Evolutionary conservation across 768 basidiomycete genomes (phyloP).

Genomic region (Hericium coralloides): DNA sequence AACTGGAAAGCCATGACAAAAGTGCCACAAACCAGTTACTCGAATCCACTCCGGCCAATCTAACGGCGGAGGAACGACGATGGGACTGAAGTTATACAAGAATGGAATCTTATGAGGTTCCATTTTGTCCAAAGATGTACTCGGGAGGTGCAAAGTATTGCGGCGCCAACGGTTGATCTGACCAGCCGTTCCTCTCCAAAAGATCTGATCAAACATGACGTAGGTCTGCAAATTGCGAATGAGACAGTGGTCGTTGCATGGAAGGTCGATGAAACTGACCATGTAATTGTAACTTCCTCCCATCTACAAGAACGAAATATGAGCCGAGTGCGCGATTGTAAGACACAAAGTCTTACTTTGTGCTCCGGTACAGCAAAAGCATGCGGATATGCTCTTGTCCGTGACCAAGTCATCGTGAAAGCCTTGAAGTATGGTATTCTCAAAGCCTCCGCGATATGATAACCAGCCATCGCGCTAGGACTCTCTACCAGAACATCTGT

Average conservation of each 20-base stretch:
- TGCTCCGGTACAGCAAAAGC: conserved; percentile 96
- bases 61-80: conserved; percentile 83
- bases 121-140: conserved; percentile 90
- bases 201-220: conserved; percentile 96
- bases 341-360: conserved; percentile 43
- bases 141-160: conserved; percentile 60
- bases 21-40: conserved; percentile 54
- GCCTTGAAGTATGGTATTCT: conserved; percentile 90
- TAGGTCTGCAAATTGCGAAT: conserved; percentile 49
- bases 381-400: conserved; percentile 94
- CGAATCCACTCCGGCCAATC: conserved; percentile 99
- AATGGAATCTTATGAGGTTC: conserved; percentile 98
- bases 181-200: conserved; percentile 91
- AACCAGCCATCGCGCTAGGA: conserved; percentile 95
- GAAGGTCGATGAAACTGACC: conserved; percentile 35
- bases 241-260: background rate
- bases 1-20: background rate
- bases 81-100: conserved; percentile 93
- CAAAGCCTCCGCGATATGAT: conserved; percentile 93
- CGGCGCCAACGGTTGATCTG: conserved; percentile 94
- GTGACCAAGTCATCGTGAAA: conserved; percentile 97
- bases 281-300: conserved; percentile 98
- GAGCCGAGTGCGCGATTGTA: background rate
- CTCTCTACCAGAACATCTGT: conserved; percentile 92
- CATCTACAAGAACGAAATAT: conserved; percentile 41